Evolutionary conservation across 768 basidiomycete genomes (phyloP).

Genomic region (Sistotremastrum niveocremeum): DNA sequence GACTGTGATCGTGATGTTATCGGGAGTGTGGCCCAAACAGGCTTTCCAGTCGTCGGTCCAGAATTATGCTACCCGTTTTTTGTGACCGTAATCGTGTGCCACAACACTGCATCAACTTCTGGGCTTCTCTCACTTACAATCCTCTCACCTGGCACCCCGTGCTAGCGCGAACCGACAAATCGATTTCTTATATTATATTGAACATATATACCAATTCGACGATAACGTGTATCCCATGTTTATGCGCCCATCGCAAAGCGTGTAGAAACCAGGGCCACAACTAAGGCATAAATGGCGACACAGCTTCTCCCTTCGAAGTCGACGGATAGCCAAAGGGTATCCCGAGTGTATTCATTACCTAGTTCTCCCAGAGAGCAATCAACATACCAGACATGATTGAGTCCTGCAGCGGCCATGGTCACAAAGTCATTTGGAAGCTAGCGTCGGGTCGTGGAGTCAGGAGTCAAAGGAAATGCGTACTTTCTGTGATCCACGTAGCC

Average conservation of each 20-base stretch:
- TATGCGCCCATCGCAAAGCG: conserved; percentile 50
- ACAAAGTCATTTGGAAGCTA: conserved; percentile 59
- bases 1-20: conserved; percentile 38
- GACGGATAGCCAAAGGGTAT: conserved; percentile 70
- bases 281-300: conserved; percentile 43
- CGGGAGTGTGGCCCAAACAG: conserved; percentile 38
- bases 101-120: conserved; percentile 3
- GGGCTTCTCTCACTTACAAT: conserved; percentile 9
- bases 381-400: conserved; percentile 56
- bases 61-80: conserved; percentile 61
- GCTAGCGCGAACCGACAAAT: too few species aligned
- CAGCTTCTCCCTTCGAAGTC: too few species aligned
- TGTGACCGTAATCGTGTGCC: too few species aligned
- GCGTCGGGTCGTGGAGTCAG: too few species aligned
- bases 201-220: too few species aligned
- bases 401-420: conserved; percentile 48
- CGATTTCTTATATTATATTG: too few species aligned
- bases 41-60: conserved; percentile 42
- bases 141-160: too few species aligned
- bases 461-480: too few species aligned
- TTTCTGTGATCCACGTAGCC: too few species aligned
- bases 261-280: conserved; percentile 56
- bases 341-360: too few species aligned
- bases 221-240: conserved; percentile 51
- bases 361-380: background rate